Conservation (phyloP, 257 asterid species). For the Anisodus acutangulus region DNA sequence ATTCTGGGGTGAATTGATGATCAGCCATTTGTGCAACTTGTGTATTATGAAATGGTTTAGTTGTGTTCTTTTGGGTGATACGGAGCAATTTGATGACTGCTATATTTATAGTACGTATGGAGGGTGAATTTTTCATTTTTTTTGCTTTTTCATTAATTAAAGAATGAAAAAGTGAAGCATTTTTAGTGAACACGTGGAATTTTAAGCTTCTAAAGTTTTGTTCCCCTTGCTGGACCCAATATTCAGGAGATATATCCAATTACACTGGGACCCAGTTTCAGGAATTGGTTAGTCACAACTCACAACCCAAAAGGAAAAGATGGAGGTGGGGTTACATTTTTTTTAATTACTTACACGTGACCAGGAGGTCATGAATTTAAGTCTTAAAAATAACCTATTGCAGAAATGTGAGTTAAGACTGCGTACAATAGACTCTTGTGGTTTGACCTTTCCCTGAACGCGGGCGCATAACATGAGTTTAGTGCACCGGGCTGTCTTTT, state of each 20-base stretch:
- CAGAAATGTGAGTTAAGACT: no score
- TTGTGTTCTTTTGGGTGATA: not conserved
- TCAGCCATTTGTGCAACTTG: conserved; percentile 42
- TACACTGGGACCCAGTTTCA: conserved; percentile 29
- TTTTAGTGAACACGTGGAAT: conserved; percentile 52
- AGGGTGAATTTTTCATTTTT: not conserved
- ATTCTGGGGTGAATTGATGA: conserved; percentile 42
- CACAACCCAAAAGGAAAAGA: no score
- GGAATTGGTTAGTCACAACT: not conserved
- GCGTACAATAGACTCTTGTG: no score
- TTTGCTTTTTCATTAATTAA: not conserved
- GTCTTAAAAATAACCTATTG: no score
- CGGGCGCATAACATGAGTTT: no score
- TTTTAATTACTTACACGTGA: no score
- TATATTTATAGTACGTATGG: conserved; percentile 25
- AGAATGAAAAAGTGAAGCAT: conserved; percentile 26
- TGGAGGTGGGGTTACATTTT: no score
- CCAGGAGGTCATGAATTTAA: no score
- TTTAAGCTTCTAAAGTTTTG: conserved; percentile 41
- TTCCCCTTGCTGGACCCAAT: conserved; percentile 45
- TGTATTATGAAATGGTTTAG: not conserved
- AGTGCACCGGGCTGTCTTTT: no score
- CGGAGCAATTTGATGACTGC: not conserved
- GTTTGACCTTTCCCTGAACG: no score
- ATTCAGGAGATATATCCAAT: conserved; percentile 56